phyloP scores from a whole-genome alignment of 306 rosid species.

The Cucumis sativus region Cucumber_9930_V3 NC_026658.2:8436001-8436500 shows the following conservation, averaged over 20 bases:
- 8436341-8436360: background rate
- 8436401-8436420: too few relatives aligned
- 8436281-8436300: conserved; percentile 30
- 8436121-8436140: conserved; percentile 39
- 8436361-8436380: background rate
- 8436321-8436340: conserved; percentile 33
- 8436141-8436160: conserved; percentile 25
- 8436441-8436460: too few relatives aligned
- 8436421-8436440: too few relatives aligned
- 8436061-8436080: conserved; percentile 24
- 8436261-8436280: conserved; percentile 27
- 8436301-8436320: conserved; percentile 44
- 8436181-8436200: conserved; percentile 42
- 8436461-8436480: too few relatives aligned
- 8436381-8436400: too few relatives aligned
- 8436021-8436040: conserved; percentile 19
- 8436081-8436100: conserved; percentile 32
- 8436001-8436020: conserved; percentile 33
- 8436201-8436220: conserved; percentile 30
- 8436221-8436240: background rate
- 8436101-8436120: conserved; percentile 46
- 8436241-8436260: conserved; percentile 43
- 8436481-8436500: too few relatives aligned
- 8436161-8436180: conserved; percentile 22
- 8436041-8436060: conserved; percentile 21